Percentiles rank a stretch among this genome's conserved stretches.
These are phyloP conservation scores for Verticillium albo-atrum DNA, from an alignment of 2,329 filamentous ascomycete genomes.

Conservation along the genomic window DNA sequence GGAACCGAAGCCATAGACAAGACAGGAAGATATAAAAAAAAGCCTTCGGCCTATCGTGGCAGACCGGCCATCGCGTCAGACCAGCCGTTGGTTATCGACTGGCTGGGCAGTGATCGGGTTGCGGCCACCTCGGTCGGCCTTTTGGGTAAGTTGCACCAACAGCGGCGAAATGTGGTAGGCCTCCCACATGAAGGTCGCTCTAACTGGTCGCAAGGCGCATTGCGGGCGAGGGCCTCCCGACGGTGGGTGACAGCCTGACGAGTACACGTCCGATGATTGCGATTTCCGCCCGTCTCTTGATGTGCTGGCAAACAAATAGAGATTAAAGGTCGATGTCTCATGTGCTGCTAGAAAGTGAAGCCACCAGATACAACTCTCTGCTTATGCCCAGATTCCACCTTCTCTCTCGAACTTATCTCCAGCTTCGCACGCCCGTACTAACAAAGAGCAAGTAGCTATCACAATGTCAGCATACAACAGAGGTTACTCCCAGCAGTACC, in stretches of 20 bases:
- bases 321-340: not conserved
- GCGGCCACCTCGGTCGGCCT: not conserved
- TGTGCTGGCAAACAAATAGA: not conserved
- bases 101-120: not conserved
- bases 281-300: not conserved
- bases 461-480: not conserved
- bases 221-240: not conserved
- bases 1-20: not conserved
- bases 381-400: not conserved
- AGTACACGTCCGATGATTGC: not conserved
- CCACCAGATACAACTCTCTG: not conserved
- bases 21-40: not conserved
- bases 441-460: not conserved
- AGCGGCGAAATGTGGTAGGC: not conserved
- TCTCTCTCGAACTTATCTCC: not conserved
- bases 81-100: not conserved
- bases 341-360: not conserved
- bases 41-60: not conserved
- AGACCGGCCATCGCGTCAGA: not conserved
- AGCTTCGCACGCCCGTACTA: not conserved
- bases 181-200: conserved; percentile 1
- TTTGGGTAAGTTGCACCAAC: not conserved
- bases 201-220: not conserved
- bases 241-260: not conserved
- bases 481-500: not conserved